Evolutionary conservation across 306 rosid genomes (phyloP), one percentile per base, ranked within the genome.

Genomic region (Cicer chorassanicum): DNA sequence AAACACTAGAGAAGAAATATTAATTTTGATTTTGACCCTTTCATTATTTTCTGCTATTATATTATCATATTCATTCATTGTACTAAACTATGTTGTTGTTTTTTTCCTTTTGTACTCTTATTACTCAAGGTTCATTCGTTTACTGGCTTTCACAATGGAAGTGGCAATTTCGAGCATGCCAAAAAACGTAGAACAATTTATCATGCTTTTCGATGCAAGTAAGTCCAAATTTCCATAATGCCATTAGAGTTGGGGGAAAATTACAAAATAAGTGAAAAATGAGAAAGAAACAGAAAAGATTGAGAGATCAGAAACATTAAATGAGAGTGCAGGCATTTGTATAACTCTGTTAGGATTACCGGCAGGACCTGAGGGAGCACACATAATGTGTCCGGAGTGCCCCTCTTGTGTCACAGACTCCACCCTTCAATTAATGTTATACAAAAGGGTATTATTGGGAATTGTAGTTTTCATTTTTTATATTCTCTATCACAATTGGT

Each of bases 191-290:
- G 86, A 95, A 70, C 96, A 95, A 66, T 84, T 95, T 14, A 93
- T 95, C 9, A 77, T 95, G 62, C 96, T 95, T 34, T 88, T 92
- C 61, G 99, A 95, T 73, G 99, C 96, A 69, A 90, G 99, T 95
- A 90, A 92, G 97, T 77, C 55, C 62, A 49, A 65, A 54, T 16
- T 63, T 9, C 72, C 72, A 75, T 21, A 42, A 38, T 65, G 80
- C 24, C 77, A 8, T 69, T 43, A 38, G 19, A 45, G 18, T 21
- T 10, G 1, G 16, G 49, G 61, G 21, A 53, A 64, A 50, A 2
- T 40, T 10, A 42, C 36, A 83, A 65, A 65, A 49, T 29, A 72
- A 80, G 15, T 21, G 9, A 46, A 77, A 38, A 39, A 60, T 65
- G 11, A 63, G 64, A 60, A 53, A 6, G 48, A 46, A 44, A 71